Conservation (phyloP, 2,329 filamentous ascomycete species). For the Escovopsis sp. region DNA sequence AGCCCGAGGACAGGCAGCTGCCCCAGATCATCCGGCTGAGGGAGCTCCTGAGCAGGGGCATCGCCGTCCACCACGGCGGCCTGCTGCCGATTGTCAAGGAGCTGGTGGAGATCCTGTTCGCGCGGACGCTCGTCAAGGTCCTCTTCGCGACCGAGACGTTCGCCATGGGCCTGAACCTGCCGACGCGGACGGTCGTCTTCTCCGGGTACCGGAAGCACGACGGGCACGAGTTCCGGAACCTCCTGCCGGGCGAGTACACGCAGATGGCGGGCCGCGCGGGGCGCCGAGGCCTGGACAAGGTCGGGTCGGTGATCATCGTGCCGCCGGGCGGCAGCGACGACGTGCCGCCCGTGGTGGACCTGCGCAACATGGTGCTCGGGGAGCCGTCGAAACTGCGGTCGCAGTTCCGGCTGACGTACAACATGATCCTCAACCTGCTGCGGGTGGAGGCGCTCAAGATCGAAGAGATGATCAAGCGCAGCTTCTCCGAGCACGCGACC, state of each 20-base stretch:
- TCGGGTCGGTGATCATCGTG: slow-evolving; percentile 90
- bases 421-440: slow-evolving; percentile 95
- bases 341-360: slow-evolving; percentile 66
- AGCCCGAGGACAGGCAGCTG: slow-evolving; percentile 75
- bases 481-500: slow-evolving; percentile 95
- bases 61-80: slow-evolving; percentile 92
- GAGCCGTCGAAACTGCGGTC: slow-evolving; percentile 90
- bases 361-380: slow-evolving; percentile 89
- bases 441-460: slow-evolving; percentile 95
- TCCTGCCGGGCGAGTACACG: slow-evolving; percentile 90
- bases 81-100: slow-evolving; percentile 94
- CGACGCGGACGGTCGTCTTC: slow-evolving; percentile 92
- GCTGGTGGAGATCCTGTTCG: slow-evolving; percentile 91
- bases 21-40: slow-evolving; percentile 82
- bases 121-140: slow-evolving; percentile 87
- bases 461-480: slow-evolving; percentile 99
- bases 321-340: slow-evolving; percentile 65
- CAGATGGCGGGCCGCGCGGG: slow-evolving; percentile 97
- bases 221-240: slow-evolving; percentile 76
- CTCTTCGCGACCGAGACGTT: slow-evolving; percentile 97
- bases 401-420: slow-evolving; percentile 94
- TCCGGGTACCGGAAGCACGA: slow-evolving; percentile 96
- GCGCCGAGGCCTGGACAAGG: slow-evolving; percentile 77
- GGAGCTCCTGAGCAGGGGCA: slow-evolving; percentile 72
- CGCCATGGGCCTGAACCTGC: slow-evolving; percentile 93